phyloP scores from a whole-genome alignment of 768 basidiomycete genomes.

The Lyophyllum decastes region DNA sequence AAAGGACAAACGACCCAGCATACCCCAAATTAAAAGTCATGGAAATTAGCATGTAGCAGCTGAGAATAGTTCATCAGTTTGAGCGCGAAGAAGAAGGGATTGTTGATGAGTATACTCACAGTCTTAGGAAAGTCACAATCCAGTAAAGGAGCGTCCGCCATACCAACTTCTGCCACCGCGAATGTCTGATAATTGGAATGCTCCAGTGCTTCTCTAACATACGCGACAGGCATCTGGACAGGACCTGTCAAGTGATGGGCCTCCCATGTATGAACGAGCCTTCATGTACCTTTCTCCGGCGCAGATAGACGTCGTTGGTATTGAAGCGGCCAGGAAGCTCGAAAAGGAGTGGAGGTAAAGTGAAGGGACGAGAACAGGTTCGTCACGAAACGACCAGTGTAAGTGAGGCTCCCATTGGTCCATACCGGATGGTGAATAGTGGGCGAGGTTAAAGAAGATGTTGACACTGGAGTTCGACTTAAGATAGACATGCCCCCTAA shows the following conservation, averaged over 20 bases:
- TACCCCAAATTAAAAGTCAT: conserved; percentile 76
- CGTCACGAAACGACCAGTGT: conserved; percentile 42
- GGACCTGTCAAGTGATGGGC: not conserved
- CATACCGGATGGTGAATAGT: conserved; percentile 8
- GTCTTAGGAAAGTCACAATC: conserved; percentile 55
- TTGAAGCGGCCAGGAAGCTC: conserved; percentile 46
- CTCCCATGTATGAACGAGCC: not conserved
- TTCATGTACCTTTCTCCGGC: conserved; percentile 54
- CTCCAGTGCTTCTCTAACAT: conserved; percentile 48
- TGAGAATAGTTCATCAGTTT: conserved; percentile 20
- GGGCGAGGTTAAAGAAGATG: not conserved
- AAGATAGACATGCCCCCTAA: not conserved
- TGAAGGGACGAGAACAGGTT: conserved; percentile 40
- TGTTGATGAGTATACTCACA: conserved; percentile 43
- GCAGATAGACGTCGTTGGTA: conserved; percentile 51
- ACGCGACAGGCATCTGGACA: conserved; percentile 49
- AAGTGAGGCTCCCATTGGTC: conserved; percentile 29
- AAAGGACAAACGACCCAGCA: conserved; percentile 22
- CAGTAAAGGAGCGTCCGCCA: conserved; percentile 62
- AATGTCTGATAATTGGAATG: conserved; percentile 40
- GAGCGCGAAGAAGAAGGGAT: not conserved
- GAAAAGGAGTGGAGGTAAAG: conserved; percentile 46
- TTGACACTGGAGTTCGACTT: not conserved
- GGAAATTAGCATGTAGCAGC: conserved; percentile 71
- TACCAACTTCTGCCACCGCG: conserved; percentile 45